phyloP scores from a whole-genome alignment of 768 basidiomycete genomes.

The Sarcomyxa edulis region DNA sequence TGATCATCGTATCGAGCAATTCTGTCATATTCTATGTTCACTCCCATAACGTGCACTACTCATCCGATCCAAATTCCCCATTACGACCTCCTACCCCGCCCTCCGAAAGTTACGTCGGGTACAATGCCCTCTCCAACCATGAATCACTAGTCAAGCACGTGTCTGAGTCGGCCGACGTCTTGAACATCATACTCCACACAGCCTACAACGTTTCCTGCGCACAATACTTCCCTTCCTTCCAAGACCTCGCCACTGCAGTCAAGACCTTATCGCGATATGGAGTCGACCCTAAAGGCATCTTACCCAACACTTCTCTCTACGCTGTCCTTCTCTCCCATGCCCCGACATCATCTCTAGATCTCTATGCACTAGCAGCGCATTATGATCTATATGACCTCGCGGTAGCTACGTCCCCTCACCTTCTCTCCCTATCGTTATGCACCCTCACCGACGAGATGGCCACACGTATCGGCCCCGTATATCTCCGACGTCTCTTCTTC shows the following conservation, averaged over 20 bases:
- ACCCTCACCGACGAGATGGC: slow-evolving; percentile 68
- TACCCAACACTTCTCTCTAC: slow-evolving; percentile 52
- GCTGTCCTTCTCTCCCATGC: slow-evolving; percentile 61
- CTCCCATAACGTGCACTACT: slow-evolving; percentile 45
- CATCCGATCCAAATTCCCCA: slow-evolving; percentile 53
- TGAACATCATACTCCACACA: slow-evolving; percentile 72
- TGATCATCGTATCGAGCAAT: slow-evolving; percentile 66
- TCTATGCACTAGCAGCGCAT: slow-evolving; percentile 67
- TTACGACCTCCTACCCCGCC: too few species aligned
- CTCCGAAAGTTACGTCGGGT: too few species aligned
- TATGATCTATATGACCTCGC: slow-evolving; percentile 71
- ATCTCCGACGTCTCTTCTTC: slow-evolving; percentile 79
- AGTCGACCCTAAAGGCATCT: slow-evolving; percentile 39
- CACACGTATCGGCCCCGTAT: slow-evolving; percentile 64
- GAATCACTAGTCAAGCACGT: slow-evolving; percentile 54
- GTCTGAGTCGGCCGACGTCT: slow-evolving; percentile 51
- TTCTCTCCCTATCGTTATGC: slow-evolving; percentile 66
- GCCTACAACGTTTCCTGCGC: slow-evolving; percentile 70
- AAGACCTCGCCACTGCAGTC: slow-evolving; percentile 52
- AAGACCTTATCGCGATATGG: slow-evolving; percentile 59
- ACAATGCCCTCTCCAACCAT: slow-evolving; percentile 29
- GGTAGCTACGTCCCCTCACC: slow-evolving; percentile 66
- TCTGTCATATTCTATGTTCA: slow-evolving; percentile 85
- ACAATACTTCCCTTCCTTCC: slow-evolving; percentile 67
- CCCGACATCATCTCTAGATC: slow-evolving; percentile 60